Conservation (phyloP, 176 grass and related monocot genomes). For the Bothriochloa decipiens region DNA sequence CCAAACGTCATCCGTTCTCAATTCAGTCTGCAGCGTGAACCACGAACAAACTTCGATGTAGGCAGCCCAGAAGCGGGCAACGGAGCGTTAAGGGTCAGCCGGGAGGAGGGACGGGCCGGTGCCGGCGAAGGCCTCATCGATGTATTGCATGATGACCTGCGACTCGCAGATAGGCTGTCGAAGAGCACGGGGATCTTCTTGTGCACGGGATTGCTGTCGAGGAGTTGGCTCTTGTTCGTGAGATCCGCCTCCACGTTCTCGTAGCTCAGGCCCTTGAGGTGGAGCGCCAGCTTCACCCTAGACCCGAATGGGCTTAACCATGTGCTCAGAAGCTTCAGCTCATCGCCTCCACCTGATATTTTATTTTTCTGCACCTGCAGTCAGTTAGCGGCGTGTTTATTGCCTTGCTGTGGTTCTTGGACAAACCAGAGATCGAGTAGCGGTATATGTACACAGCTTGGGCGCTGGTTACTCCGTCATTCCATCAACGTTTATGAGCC, state of each 20-base stretch:
- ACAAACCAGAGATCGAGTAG: too few relatives aligned
- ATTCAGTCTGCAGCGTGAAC: background rate
- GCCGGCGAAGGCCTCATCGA: slow-evolving; percentile 51
- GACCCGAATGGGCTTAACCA: slow-evolving; percentile 15
- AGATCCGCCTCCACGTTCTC: slow-evolving; percentile 39
- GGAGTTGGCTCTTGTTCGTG: slow-evolving; percentile 46
- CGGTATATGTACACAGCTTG: too few relatives aligned
- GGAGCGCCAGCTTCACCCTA: slow-evolving; percentile 34
- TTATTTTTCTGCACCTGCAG: too few relatives aligned
- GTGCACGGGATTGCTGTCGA: slow-evolving; percentile 51
- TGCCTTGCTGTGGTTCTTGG: too few relatives aligned
- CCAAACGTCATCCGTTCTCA: background rate
- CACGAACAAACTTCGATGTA: slow-evolving; percentile 39
- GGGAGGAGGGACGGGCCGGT: slow-evolving; percentile 37
- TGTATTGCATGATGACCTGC: slow-evolving; percentile 55
- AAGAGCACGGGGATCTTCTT: slow-evolving; percentile 54
- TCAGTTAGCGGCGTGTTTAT: too few relatives aligned
- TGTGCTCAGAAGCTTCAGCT: slow-evolving; percentile 22
- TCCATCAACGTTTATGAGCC: too few relatives aligned
- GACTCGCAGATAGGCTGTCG: slow-evolving; percentile 39
- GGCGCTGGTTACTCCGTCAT: too few relatives aligned
- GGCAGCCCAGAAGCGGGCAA: slow-evolving; percentile 54
- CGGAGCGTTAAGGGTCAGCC: slow-evolving; percentile 47
- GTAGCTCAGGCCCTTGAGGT: slow-evolving; percentile 49
- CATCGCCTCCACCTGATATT: background rate